These are phyloP conservation scores for Cryptococcus deneoformans DNA, from an alignment of 1,284 basidiomycete genomes.

Conservation along the genomic window DNA sequence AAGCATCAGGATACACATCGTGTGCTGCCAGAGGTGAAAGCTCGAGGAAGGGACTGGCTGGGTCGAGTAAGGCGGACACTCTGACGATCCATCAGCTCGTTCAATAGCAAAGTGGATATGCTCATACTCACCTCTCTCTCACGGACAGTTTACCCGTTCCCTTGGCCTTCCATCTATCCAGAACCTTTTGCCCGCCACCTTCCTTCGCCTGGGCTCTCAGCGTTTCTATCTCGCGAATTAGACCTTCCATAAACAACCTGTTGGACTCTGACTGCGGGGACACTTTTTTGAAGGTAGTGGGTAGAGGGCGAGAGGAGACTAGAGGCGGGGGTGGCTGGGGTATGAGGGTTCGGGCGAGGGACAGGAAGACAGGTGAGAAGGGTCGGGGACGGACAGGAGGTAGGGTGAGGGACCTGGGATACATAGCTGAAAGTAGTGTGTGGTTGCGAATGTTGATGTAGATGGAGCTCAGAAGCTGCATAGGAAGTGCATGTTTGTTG, in stretches of 20 bases:
- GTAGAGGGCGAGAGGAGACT: conserved; percentile 31
- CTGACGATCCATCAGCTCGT: conserved; percentile 43
- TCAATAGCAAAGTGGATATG: not conserved
- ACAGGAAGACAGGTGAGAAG: not conserved
- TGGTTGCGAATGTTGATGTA: no score
- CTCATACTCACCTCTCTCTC: conserved; percentile 67
- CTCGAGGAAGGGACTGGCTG: conserved; percentile 85
- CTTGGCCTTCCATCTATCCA: conserved; percentile 64
- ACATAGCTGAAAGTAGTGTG: not conserved
- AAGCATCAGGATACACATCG: conserved; percentile 75
- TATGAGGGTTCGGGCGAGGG: conserved; percentile 32
- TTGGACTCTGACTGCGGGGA: conserved; percentile 30
- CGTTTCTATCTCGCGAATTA: conserved; percentile 19
- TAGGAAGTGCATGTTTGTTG: no score
- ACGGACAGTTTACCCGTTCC: conserved; percentile 81
- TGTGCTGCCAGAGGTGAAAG: conserved; percentile 82
- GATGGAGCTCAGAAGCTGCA: no score
- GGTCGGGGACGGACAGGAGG: not conserved
- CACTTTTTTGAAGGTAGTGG: conserved; percentile 21
- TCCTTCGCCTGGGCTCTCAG: conserved; percentile 54
- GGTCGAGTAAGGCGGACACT: conserved; percentile 69
- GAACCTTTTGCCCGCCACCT: conserved; percentile 60
- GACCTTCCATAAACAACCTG: conserved; percentile 24
- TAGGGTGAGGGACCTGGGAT: not conserved
- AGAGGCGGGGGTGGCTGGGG: conserved; percentile 33